These are phyloP conservation scores for Boletus edulis DNA, from an alignment of 768 basidiomycete species.

Conservation along the genomic window DNA sequence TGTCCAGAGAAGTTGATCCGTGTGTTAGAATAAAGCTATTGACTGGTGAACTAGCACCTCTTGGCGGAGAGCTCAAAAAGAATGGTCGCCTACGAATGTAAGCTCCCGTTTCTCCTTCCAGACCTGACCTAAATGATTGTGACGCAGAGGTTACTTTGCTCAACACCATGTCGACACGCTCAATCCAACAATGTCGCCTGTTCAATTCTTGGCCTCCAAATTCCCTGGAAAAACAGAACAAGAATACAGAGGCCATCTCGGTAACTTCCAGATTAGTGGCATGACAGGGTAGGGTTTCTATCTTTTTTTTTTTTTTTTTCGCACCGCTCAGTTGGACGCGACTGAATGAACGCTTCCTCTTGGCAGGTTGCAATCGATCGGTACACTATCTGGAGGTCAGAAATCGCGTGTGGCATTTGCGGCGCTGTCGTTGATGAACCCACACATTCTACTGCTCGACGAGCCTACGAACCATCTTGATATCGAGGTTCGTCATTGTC, in stretches of 20 bases:
- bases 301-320: not conserved
- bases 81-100: conserved; percentile 92
- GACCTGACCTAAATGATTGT: not conserved
- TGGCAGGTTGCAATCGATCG: conserved; percentile 77
- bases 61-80: conserved; percentile 74
- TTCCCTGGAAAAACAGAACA: conserved; percentile 96
- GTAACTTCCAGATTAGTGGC: conserved; percentile 96
- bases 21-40: conserved; percentile 75
- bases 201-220: conserved; percentile 86
- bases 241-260: conserved; percentile 92
- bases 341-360: not conserved
- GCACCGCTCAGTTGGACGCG: not conserved
- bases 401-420: conserved; percentile 96
- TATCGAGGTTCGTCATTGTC: conserved; percentile 63
- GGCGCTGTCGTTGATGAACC: conserved; percentile 77
- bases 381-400: conserved; percentile 92
- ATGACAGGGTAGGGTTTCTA: conserved; percentile 72
- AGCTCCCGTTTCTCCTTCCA: conserved; percentile 24
- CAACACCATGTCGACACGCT: conserved; percentile 95
- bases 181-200: conserved; percentile 80
- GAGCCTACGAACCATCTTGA: conserved; percentile 98
- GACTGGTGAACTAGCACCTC: conserved; percentile 18
- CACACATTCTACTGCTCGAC: conserved; percentile 91
- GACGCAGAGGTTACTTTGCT: conserved; percentile 80
- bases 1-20: conserved; percentile 2